Evolutionary conservation across 2,329 filamentous ascomycete species (phyloP), one percentile per base, ranked within the genome.

Genomic region (Monosporascus sp.): DNA sequence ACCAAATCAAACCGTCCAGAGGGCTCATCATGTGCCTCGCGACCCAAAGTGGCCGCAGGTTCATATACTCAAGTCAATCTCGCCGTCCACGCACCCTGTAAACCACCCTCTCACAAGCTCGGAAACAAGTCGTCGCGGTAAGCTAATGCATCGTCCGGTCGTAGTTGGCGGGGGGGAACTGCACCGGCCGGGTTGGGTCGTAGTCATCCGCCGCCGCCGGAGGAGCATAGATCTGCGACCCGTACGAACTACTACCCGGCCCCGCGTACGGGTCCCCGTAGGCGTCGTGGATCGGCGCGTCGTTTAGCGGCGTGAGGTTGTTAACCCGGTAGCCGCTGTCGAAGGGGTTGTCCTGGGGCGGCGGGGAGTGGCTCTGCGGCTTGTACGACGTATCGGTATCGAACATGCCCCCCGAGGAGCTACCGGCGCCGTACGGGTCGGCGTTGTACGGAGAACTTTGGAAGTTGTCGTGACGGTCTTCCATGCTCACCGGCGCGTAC

Each of bases 401-500:
- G 58, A 82, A 82, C 50, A 75, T 60, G 50, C 73, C 15, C 24
- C 43, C 43, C 20, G 39, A 43, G 6, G 39, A 43, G 22, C 43
- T 46, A 7, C 41, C 41, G 59, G 27, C 62, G 57, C 63, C 61
- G 56, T 65, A 68, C 41, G 62, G 65, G 58, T 68, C 69, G 37
- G 65, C 55, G 52, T 64, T 68, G 54, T 68, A 69, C 31, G 65
- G 64, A 47, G 43, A 50, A 37, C 52, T 51, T 46, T 68, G 64
- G 56, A 70, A 67, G 59, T 73, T 65, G 51, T 79, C 73, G 52
- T 72, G 68, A 56, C 82, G 75, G 60, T 83, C 78, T 53, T 81
- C 74, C 70, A 75, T 73, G 67, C 83, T 76, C 56, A 86, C 77
- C 15, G 80, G 81, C 49, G 83, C 80, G 62, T 87, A 87, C 44